phyloP scores from a whole-genome alignment of 2,329 filamentous ascomycete species.

The Talaromyces sp. region DNA sequence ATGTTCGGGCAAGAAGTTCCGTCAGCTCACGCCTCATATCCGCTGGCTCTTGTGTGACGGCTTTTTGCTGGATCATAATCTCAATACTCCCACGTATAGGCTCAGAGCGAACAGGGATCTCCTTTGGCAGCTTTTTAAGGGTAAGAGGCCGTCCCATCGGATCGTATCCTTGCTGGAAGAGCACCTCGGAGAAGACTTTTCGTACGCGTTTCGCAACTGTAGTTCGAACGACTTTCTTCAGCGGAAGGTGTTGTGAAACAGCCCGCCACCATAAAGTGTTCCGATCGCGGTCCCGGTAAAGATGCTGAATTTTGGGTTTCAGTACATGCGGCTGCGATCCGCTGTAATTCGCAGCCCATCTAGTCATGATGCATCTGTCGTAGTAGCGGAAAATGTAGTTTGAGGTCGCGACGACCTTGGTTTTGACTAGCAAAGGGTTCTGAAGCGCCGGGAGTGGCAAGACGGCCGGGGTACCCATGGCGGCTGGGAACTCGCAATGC shows the following conservation, averaged over 20 bases:
- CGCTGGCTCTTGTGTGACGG: not conserved
- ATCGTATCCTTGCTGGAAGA: constrained; percentile 43
- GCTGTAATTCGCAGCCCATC: constrained; percentile 1
- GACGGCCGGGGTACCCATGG: not conserved
- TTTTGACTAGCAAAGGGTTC: not conserved
- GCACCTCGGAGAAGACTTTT: constrained; percentile 39
- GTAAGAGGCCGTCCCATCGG: constrained; percentile 20
- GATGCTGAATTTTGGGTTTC: constrained; percentile 30
- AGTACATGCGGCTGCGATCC: constrained; percentile 23
- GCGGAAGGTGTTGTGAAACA: constrained; percentile 20
- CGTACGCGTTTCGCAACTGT: constrained; percentile 39
- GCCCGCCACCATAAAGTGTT: constrained; percentile 46
- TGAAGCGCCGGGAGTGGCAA: not conserved
- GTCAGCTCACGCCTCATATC: not conserved
- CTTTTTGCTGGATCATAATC: constrained; percentile 17
- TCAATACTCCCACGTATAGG: constrained; percentile 32
- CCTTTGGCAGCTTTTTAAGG: not conserved
- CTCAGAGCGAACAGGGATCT: not conserved
- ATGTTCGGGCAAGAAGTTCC: not conserved
- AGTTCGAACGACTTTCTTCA: constrained; percentile 43
- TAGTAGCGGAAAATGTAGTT: constrained; percentile 14
- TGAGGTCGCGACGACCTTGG: not conserved
- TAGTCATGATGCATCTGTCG: constrained; percentile 16
- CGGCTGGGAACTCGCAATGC: not conserved
- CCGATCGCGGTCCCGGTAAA: constrained; percentile 31